Conservation (phyloP, 208 protist genomes). For the Angomonas deanei region DNA sequence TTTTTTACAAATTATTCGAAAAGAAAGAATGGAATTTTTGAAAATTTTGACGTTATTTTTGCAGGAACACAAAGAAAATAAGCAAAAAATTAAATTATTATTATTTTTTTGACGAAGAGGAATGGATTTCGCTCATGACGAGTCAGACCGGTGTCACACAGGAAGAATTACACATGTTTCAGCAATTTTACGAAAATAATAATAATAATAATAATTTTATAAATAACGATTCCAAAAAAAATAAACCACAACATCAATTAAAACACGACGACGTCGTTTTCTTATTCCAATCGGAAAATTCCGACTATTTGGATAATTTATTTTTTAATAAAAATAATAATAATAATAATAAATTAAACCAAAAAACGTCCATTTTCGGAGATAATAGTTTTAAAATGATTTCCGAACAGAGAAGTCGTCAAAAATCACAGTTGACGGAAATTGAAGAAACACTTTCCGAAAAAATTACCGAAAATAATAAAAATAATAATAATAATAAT, state of each 20-base stretch:
- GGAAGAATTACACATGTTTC: not conserved
- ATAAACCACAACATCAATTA: no score
- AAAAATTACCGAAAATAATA: not conserved
- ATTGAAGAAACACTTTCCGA: not conserved
- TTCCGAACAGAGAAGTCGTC: no score
- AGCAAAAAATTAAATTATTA: not conserved
- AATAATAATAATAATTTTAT: conserved; percentile 2
- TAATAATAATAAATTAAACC: not conserved
- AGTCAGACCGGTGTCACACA: not conserved
- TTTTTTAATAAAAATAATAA: conserved; percentile 2
- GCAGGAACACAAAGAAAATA: not conserved
- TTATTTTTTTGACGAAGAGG: conserved; percentile 1
- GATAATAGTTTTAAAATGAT: no score
- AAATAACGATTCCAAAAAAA: not conserved
- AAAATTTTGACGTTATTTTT: conserved; percentile 5
- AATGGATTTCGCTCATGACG: not conserved
- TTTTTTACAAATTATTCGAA: not conserved
- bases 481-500: conserved; percentile 5
- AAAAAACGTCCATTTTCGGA: no score
- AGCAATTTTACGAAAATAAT: not conserved
- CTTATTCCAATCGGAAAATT: not conserved
- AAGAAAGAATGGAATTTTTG: not conserved
- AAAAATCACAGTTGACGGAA: no score
- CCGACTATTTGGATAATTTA: not conserved
- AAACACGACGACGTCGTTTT: not conserved